Conservation (phyloP, 108 stramenopile species). For the Stephanodiscus minutulus region DNA sequence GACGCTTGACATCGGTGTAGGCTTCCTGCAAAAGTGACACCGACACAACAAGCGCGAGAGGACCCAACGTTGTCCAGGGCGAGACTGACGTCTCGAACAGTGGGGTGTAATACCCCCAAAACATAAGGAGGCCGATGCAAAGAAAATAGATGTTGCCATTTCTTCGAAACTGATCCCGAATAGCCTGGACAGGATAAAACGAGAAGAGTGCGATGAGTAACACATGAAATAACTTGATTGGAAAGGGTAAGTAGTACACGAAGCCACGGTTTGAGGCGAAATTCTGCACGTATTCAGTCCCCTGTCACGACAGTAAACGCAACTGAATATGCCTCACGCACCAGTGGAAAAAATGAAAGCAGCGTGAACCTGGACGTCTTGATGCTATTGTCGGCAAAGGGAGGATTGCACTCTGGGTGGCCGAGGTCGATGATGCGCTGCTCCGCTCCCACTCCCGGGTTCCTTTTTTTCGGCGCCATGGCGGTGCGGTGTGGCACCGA, state of each 20-base stretch:
- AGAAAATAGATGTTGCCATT: constrained; percentile 97
- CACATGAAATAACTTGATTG: constrained; percentile 3
- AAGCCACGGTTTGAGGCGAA: neutral
- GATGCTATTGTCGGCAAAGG: constrained; percentile 47
- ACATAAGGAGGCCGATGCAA: constrained; percentile 91
- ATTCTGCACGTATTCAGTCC: neutral
- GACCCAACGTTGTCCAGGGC: constrained; percentile 93
- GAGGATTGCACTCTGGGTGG: constrained; percentile 34
- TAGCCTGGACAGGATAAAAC: constrained; percentile 48
- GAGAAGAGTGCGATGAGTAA: constrained; percentile 3
- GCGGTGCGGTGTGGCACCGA: neutral
- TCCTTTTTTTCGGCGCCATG: neutral
- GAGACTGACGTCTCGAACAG: constrained; percentile 84
- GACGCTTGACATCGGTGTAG: constrained; percentile 86
- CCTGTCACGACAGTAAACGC: neutral
- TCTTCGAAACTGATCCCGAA: constrained; percentile 80
- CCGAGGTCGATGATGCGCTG: constrained; percentile 42
- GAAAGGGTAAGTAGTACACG: neutral
- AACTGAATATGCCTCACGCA: constrained; percentile 49
- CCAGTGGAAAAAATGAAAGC: constrained; percentile 71
- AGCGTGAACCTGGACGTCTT: constrained; percentile 73
- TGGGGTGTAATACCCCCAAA: constrained; percentile 83
- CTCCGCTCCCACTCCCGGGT: constrained; percentile 13
- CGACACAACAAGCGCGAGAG: constrained; percentile 85
- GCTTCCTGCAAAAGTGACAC: constrained; percentile 92